Percentiles rank a stretch among this genome's conserved stretches.
Conservation (phyloP, 2,329 filamentous ascomycete species). For the Cercospora beticola region DNA sequence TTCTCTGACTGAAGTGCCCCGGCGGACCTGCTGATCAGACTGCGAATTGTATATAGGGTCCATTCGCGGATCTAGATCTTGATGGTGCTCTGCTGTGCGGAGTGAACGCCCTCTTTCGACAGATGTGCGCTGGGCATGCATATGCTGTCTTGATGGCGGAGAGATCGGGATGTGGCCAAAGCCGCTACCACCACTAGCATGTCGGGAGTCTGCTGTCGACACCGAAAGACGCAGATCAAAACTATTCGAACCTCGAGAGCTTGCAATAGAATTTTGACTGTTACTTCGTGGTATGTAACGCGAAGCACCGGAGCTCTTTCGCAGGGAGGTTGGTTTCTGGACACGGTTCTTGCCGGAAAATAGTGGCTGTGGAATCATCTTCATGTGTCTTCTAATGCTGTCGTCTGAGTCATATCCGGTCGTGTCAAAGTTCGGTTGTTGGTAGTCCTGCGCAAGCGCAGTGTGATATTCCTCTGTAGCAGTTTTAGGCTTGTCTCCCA, state of each 20-base stretch:
- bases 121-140: neutral
- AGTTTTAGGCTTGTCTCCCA: neutral
- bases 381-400: constrained; percentile 33
- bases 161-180: constrained; percentile 38
- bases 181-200: constrained; percentile 25
- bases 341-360: constrained; percentile 28
- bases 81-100: neutral
- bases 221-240: constrained; percentile 28
- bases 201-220: neutral
- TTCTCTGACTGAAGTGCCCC: constrained; percentile 15
- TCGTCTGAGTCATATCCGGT: constrained; percentile 24
- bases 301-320: constrained; percentile 2
- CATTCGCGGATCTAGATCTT: constrained; percentile 15
- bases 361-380: constrained; percentile 36
- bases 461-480: constrained; percentile 29
- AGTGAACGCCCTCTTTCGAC: neutral
- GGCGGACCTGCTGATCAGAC: constrained; percentile 25
- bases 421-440: constrained; percentile 10
- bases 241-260: constrained; percentile 19
- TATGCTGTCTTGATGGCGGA: constrained; percentile 22
- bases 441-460: constrained; percentile 27
- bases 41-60: constrained; percentile 28
- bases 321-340: neutral
- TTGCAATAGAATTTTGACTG: constrained; percentile 3
- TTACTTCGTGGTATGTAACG: neutral